Base-by-base conservation (phyloP, 2,329 filamentous ascomycete genomes). In the Huntiella abstrusa region DNA sequence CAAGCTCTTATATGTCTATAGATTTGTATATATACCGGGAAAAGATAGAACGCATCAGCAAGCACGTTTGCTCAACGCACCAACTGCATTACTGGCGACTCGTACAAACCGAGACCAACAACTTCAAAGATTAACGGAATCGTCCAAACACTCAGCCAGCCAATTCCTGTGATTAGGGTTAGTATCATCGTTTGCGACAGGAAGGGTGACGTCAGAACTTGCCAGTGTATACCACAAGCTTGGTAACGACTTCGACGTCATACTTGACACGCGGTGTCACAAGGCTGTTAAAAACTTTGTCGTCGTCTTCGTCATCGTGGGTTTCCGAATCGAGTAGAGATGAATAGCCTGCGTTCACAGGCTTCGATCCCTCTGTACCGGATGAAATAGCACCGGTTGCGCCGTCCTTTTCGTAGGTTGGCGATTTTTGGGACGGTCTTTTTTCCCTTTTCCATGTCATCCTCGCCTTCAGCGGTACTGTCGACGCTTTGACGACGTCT, bases 171-270 rank as follows among this genome's bases (percentile, higher is more conserved):
- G 41, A 40, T 16, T 28, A 41, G 15, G 5, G 12, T 13, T 41
- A 22, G n/a, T 5, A 13, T 17, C 10, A 32, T 38, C 12, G 64
- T 17, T 6, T 5, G 17, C 40, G 46, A 4, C 6, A 37, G 41
- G 45, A 46, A 47, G 41, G 49, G 11, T 19, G 16, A 48, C 28
- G 44, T 37, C 39, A 44, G 40, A 13, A 56, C 77, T 61, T 64
- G 85, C 88, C 91, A 49, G 81, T 73, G 64, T 98, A 98, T 17
- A 98, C 85, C 55, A 98, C 82, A 51, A 98, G 63, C 64, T 95
- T 96, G 4, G 91, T 96, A 34, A 98, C 82, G 35, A 98, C 88
- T 62, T 98, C 91, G n/a, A 96, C 88, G 62, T 98, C 91, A 57
- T 96, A 98, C 54, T 87, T 71, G 50, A 95, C 87, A 53, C 91